phyloP scores from a whole-genome alignment of 1,284 basidiomycete genomes.

The Sporisorium iseilematis-ciliati region DNA sequence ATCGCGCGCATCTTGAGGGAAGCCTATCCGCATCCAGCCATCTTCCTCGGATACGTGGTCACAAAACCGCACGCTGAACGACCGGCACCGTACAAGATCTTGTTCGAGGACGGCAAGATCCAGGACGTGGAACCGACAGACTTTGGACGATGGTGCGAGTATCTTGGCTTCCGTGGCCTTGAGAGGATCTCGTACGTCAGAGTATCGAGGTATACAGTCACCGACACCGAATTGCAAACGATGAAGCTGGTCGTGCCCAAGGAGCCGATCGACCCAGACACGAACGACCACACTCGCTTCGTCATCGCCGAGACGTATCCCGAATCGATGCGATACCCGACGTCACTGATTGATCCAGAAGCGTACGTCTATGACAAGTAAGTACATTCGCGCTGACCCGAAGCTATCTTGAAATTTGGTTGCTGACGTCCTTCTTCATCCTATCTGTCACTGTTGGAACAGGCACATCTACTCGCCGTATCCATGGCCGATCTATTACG shows the following conservation, averaged over 20 bases:
- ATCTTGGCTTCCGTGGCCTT: constrained; percentile 63
- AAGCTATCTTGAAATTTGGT: background rate
- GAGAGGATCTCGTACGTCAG: constrained; percentile 63
- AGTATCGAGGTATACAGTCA: constrained; percentile 65
- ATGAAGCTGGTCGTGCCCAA: constrained; percentile 62
- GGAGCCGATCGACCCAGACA: constrained; percentile 52
- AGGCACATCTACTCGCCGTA: constrained; percentile 57
- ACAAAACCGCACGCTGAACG: constrained; percentile 80
- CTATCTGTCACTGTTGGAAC: background rate
- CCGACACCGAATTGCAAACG: constrained; percentile 66
- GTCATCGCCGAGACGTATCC: constrained; percentile 49
- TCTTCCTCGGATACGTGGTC: constrained; percentile 81
- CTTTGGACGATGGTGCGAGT: constrained; percentile 65
- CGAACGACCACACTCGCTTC: constrained; percentile 41
- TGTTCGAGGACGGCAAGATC: constrained; percentile 71
- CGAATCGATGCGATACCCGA: constrained; percentile 42
- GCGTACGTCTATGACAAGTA: constrained; percentile 54
- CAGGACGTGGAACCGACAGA: constrained; percentile 72
- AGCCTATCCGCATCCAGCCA: constrained; percentile 80
- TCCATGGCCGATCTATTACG: constrained; percentile 54
- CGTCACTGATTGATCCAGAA: constrained; percentile 43
- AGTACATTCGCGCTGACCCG: constrained; percentile 6
- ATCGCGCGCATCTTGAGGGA: constrained; percentile 83
- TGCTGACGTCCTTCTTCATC: constrained; percentile 4
- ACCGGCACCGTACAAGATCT: constrained; percentile 86